Evolutionary conservation across 352 stramenopile species (phyloP).

Genomic region (Stramenopiles sp.): DNA sequence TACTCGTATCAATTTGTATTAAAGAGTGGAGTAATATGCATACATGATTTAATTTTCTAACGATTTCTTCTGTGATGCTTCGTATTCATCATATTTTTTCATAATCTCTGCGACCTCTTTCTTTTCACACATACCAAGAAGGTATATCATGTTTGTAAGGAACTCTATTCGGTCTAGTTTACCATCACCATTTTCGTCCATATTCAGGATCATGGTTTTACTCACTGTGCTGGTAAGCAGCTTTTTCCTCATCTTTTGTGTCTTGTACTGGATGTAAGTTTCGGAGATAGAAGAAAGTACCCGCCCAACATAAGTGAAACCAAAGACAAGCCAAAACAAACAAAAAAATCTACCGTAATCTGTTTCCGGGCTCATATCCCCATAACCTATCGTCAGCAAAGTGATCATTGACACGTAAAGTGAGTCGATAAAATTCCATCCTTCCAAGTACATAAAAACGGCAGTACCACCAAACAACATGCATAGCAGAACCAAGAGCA

Average conservation of each 20-base stretch:
- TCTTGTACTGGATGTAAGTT: background rate
- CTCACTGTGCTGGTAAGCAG: background rate
- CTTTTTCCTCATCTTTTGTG: background rate
- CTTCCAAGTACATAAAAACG: background rate
- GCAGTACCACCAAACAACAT: background rate
- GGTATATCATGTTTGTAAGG: slow-evolving; percentile 1
- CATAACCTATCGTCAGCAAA: slow-evolving; percentile 1
- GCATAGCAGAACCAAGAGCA: background rate
- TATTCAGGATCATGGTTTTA: background rate
- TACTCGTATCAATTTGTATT: too few species aligned
- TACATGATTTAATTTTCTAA: too few species aligned
- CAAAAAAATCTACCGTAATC: slow-evolving; percentile 7
- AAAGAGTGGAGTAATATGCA: too few species aligned
- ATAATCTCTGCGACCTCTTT: background rate
- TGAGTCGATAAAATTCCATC: slow-evolving; percentile 4
- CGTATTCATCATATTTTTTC: background rate
- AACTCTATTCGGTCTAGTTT: background rate
- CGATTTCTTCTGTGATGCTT: background rate
- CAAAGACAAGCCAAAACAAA: background rate
- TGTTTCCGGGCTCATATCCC: background rate
- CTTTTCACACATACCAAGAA: slow-evolving; percentile 1
- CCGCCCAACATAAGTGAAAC: background rate
- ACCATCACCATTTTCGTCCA: slow-evolving; percentile 8
- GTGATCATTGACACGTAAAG: slow-evolving; percentile 5
- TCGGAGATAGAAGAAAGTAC: background rate